These are phyloP conservation scores for Chaetomiaceae sp. DNA, from an alignment of 2,329 filamentous ascomycete genomes.

Conservation along the genomic window DNA sequence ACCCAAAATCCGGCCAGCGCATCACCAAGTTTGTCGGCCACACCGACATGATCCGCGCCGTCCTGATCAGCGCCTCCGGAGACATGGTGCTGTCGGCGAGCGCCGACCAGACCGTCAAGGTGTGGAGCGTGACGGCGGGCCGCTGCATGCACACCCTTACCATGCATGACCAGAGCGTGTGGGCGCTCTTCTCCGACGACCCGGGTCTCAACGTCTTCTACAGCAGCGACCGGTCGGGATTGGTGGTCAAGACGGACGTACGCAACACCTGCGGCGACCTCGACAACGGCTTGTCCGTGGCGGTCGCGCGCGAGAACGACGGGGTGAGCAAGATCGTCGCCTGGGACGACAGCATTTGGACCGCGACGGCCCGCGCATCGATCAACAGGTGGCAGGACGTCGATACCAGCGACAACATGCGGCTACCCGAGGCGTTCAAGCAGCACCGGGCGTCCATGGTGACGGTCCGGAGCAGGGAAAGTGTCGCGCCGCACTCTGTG, in stretches of 20 bases:
- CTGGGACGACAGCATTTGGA: conserved; percentile 77
- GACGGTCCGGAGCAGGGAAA: conserved; percentile 29
- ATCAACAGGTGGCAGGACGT: conserved; percentile 90
- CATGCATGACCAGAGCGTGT: conserved; percentile 98
- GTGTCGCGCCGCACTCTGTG: conserved; percentile 10
- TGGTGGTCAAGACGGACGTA: conserved; percentile 95
- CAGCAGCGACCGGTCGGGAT: conserved; percentile 83
- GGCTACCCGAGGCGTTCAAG: conserved; percentile 51
- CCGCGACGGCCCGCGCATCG: conserved; percentile 80
- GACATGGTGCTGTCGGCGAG: conserved; percentile 92
- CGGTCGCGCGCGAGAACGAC: conserved; percentile 87
- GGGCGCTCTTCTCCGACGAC: conserved; percentile 87
- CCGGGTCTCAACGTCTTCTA: conserved; percentile 86
- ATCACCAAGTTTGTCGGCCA: conserved; percentile 97
- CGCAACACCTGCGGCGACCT: conserved; percentile 65
- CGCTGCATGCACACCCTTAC: conserved; percentile 96
- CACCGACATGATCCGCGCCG: conserved; percentile 87
- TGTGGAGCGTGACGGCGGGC: conserved; percentile 93
- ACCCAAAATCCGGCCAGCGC: conserved; percentile 78
- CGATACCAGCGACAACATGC: conserved; percentile 67
- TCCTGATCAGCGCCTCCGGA: conserved; percentile 80
- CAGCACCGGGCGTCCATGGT: conserved; percentile 44
- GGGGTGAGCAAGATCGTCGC: conserved; percentile 64
- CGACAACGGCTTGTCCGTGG: conserved; percentile 83
- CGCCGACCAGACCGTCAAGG: conserved; percentile 93